Percentiles rank a stretch among this genome's conserved stretches.
phyloP scores from a whole-genome alignment of 2,329 filamentous ascomycete species.

The Conoideocrella luteorostrata region DNA sequence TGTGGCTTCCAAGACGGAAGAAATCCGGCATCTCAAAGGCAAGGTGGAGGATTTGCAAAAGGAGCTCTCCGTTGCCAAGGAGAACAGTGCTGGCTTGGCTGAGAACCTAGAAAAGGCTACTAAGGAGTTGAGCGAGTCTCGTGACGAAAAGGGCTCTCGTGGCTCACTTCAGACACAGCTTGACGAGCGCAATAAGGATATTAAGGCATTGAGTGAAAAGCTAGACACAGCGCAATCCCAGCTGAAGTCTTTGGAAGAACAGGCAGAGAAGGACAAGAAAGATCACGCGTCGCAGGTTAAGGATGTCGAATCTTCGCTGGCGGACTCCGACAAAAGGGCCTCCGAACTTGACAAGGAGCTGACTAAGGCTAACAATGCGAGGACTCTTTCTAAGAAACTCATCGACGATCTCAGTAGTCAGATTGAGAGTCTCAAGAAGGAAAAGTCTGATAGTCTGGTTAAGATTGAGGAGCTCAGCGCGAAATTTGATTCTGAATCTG shows the following conservation, averaged over 20 bases:
- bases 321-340: constrained; percentile 26
- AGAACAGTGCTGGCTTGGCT: constrained; percentile 61
- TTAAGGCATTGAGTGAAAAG: constrained; percentile 43
- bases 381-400: constrained; percentile 34
- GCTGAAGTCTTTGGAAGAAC: constrained; percentile 37
- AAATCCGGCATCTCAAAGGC: constrained; percentile 63
- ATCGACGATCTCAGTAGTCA: constrained; percentile 31
- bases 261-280: constrained; percentile 26
- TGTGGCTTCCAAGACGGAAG: constrained; percentile 60
- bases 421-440: constrained; percentile 28
- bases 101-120: constrained; percentile 62
- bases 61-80: constrained; percentile 64
- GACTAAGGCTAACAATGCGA: constrained; percentile 31
- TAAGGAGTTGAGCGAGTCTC: constrained; percentile 49
- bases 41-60: constrained; percentile 63
- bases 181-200: constrained; percentile 40
- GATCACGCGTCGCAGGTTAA: constrained; percentile 25
- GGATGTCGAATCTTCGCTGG: constrained; percentile 30
- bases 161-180: constrained; percentile 45
- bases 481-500: constrained; percentile 31
- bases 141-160: constrained; percentile 32
- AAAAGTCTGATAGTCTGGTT: constrained; percentile 23
- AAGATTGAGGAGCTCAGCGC: constrained; percentile 36
- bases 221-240: constrained; percentile 37
- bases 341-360: constrained; percentile 36